phyloP scores from a whole-genome alignment of 306 rosid genomes.

The Acacia crassicarpa region DNA sequence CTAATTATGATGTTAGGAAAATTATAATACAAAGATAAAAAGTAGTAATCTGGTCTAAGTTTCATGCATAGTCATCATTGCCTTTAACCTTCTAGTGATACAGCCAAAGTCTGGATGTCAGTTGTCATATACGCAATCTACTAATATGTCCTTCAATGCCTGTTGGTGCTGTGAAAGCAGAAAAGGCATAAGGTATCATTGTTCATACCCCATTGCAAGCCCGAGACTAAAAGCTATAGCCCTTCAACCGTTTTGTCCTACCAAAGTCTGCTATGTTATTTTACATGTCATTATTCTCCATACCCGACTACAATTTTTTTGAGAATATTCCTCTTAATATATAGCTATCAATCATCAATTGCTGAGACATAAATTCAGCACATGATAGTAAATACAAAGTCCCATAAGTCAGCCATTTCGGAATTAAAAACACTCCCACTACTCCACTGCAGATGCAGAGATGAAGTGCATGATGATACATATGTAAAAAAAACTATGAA shows the following conservation, averaged over 20 bases:
- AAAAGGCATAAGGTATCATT: background rate
- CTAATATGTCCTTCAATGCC: conserved; percentile 14
- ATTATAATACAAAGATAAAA: background rate
- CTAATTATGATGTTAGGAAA: background rate
- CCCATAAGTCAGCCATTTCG: background rate
- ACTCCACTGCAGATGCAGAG: conserved; percentile 1
- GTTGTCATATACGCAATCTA: conserved; percentile 18
- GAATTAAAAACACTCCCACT: conserved; percentile 1
- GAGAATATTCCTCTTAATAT: background rate
- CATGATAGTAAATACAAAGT: background rate
- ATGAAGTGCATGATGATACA: conserved; percentile 6
- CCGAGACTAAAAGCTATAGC: background rate
- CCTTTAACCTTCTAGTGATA: conserved; percentile 3
- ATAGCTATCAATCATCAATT: background rate
- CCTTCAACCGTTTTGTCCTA: conserved; percentile 14
- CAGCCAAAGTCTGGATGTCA: conserved; percentile 8
- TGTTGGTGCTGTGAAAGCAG: conserved; percentile 6
- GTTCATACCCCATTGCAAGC: background rate
- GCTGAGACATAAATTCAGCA: conserved; percentile 4
- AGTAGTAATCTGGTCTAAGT: conserved; percentile 1
- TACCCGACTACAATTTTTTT: background rate
- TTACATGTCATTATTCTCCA: background rate
- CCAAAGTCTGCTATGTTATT: background rate
- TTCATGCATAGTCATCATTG: background rate
- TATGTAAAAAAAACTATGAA: conserved; percentile 4